These are phyloP conservation scores for Puccinia horiana DNA, from an alignment of 1,284 basidiomycete genomes.

Conservation along the genomic window DNA sequence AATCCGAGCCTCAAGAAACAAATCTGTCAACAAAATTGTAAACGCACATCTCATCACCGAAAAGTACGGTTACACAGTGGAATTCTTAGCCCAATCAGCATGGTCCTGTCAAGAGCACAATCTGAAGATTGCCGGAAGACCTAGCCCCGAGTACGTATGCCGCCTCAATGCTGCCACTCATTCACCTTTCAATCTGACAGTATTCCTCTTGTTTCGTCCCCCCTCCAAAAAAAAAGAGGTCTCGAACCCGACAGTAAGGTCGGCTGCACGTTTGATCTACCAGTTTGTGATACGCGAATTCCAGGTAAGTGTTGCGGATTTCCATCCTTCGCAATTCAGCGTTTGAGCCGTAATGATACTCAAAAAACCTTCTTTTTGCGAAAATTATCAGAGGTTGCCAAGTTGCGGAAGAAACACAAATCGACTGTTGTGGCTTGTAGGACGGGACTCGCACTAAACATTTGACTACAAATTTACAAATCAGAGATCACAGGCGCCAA, in stretches of 20 bases:
- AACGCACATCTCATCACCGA: conserved; percentile 38
- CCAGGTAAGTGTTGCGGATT: conserved; percentile 7
- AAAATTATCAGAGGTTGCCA: conserved; percentile 26
- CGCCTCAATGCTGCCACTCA: neutral
- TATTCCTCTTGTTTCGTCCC: neutral
- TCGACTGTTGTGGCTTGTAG: conserved; percentile 39
- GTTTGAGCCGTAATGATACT: neutral
- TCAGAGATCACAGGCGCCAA: neutral
- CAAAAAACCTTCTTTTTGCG: neutral
- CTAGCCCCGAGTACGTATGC: conserved; percentile 18
- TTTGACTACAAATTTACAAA: neutral
- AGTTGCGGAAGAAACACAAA: conserved; percentile 16
- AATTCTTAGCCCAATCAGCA: conserved; percentile 44
- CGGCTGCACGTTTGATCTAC: conserved; percentile 40
- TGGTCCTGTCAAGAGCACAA: conserved; percentile 46
- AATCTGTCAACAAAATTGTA: conserved; percentile 38
- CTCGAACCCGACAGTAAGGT: conserved; percentile 16
- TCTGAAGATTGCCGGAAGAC: conserved; percentile 44
- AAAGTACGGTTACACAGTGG: conserved; percentile 43
- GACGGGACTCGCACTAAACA: conserved; percentile 36
- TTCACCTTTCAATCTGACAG: neutral
- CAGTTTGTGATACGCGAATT: conserved; percentile 39
- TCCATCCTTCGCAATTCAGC: neutral
- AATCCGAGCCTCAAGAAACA: conserved; percentile 31
- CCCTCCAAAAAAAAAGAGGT: neutral